phyloP scores from a whole-genome alignment of 2,329 filamentous ascomycete species.

The Aspergillus vadensis region DNA sequence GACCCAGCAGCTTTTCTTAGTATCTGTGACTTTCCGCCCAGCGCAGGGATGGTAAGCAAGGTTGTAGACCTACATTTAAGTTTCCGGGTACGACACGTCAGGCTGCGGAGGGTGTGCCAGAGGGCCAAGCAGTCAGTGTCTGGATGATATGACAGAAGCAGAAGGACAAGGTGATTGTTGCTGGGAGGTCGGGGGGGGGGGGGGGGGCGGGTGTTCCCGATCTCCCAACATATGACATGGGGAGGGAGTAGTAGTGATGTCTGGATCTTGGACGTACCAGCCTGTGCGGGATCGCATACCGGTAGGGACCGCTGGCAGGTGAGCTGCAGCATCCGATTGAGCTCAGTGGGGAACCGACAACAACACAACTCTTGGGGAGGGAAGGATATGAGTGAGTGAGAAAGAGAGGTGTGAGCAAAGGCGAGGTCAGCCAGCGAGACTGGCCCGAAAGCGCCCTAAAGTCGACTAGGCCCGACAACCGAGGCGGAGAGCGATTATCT shows the following conservation, averaged over 20 bases:
- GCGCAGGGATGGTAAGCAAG: background rate
- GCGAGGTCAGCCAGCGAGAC: slow-evolving; percentile 17
- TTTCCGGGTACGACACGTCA: slow-evolving; percentile 63
- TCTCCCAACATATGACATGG: background rate
- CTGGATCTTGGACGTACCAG: slow-evolving; percentile 35
- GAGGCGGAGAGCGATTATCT: slow-evolving; percentile 4
- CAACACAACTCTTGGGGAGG: background rate
- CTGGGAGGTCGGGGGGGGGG: background rate
- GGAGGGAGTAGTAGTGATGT: background rate
- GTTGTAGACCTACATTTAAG: slow-evolving; percentile 55
- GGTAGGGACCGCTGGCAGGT: slow-evolving; percentile 27
- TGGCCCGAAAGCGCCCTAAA: slow-evolving; percentile 14
- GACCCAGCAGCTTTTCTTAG: slow-evolving; percentile 13
- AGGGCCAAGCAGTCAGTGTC: background rate
- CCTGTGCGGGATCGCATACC: slow-evolving; percentile 49
- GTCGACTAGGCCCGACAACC: slow-evolving; percentile 6
- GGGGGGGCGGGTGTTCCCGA: background rate
- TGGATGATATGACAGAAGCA: background rate
- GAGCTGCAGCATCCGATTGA: slow-evolving; percentile 30
- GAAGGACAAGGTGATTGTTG: background rate
- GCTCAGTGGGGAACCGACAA: slow-evolving; percentile 9
- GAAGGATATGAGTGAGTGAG: background rate
- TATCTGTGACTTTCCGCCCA: background rate
- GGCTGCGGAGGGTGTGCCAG: slow-evolving; percentile 32
- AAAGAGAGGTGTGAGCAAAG: slow-evolving; percentile 6